Percentiles rank a stretch among this genome's conserved stretches.
Conservation (phyloP, 1,284 basidiomycete genomes). For the Cryptococcus depauperatus region DNA sequence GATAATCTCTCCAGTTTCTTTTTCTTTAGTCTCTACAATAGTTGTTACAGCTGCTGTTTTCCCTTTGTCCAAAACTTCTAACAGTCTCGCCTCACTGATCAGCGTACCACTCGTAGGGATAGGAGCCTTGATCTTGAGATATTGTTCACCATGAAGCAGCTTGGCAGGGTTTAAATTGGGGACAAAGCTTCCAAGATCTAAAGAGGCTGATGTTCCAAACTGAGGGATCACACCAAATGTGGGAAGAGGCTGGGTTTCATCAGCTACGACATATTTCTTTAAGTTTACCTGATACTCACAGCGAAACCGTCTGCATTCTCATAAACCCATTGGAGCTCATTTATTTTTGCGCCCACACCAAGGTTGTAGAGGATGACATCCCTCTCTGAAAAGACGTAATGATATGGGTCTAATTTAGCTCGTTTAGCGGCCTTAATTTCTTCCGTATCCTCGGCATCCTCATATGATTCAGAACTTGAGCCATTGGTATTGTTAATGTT, state of each 20-base stretch:
- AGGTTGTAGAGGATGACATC: slow-evolving; percentile 95
- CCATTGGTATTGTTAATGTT: slow-evolving; percentile 65
- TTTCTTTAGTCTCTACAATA: slow-evolving; percentile 71
- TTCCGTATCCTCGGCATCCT: slow-evolving; percentile 75
- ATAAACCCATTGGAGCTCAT: slow-evolving; percentile 85
- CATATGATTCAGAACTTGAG: slow-evolving; percentile 49
- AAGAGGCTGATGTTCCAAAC: slow-evolving; percentile 56
- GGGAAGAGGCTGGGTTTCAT: slow-evolving; percentile 56
- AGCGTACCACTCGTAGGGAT: slow-evolving; percentile 84
- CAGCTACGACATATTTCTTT: background rate
- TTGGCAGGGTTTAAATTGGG: slow-evolving; percentile 95
- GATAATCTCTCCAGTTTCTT: slow-evolving; percentile 66
- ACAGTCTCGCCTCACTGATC: slow-evolving; percentile 58
- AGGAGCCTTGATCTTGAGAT: slow-evolving; percentile 74
- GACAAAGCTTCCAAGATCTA: slow-evolving; percentile 68
- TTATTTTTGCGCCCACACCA: slow-evolving; percentile 87
- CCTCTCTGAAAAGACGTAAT: slow-evolving; percentile 72
- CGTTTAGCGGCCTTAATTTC: slow-evolving; percentile 78
- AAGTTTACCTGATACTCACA: slow-evolving; percentile 13
- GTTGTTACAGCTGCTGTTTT: slow-evolving; percentile 83
- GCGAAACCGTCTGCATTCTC: slow-evolving; percentile 79
- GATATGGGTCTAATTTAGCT: slow-evolving; percentile 50
- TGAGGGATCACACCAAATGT: slow-evolving; percentile 97
- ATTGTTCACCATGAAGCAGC: slow-evolving; percentile 97
- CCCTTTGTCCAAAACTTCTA: slow-evolving; percentile 53